A percentile compares a stretch with the other conserved stretches of the same genome.
phyloP scores from a whole-genome alignment of 495 filamentous ascomycete genomes.

The Neurospora africana region DNA sequence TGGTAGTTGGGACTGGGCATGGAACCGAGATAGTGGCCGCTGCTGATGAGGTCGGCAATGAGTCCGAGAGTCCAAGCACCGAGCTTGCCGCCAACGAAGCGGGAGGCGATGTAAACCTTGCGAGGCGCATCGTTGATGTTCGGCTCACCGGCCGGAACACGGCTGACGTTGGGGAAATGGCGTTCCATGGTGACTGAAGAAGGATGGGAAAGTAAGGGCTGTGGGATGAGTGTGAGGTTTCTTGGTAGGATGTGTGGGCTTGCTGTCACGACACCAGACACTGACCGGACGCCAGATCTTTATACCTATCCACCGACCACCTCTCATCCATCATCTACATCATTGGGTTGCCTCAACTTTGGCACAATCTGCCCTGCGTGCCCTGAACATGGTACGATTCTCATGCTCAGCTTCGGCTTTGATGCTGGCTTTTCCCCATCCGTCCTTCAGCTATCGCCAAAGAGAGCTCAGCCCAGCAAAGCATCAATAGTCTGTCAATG shows the following conservation, averaged over 20 bases:
- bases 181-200: not conserved
- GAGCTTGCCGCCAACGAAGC: not conserved
- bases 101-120: not conserved
- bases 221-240: not conserved
- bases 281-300: not conserved
- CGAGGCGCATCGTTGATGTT: not conserved
- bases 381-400: not conserved
- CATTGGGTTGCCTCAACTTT: not conserved
- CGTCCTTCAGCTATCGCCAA: not conserved
- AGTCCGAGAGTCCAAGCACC: not conserved
- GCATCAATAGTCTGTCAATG: not conserved
- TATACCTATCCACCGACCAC: not conserved
- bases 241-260: not conserved
- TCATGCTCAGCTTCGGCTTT: not conserved
- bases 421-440: not conserved
- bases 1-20: not conserved
- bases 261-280: not conserved
- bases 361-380: not conserved
- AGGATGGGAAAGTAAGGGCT: not conserved
- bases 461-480: not conserved
- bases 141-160: not conserved
- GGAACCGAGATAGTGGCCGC: not conserved
- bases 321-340: not conserved
- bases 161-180: not conserved
- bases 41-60: not conserved